Evolutionary conservation across 164 flowering plant species (phyloP).

Genomic region (Amborella trichopoda): DNA sequence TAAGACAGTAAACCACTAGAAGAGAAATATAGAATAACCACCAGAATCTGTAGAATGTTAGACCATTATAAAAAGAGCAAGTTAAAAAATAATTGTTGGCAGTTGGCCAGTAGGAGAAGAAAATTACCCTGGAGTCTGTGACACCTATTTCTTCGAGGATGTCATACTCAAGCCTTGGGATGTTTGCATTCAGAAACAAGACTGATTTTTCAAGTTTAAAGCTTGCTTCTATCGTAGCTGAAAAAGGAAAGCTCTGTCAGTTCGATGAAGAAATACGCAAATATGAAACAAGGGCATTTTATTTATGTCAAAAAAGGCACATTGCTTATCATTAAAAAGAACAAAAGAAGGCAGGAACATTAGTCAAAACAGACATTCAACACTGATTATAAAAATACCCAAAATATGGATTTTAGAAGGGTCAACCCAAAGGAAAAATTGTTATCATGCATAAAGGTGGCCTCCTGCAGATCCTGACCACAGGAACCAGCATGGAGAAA

Average conservation of each 20-base stretch:
- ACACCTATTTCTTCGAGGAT: slow-evolving; percentile 47
- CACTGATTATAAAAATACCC: too few relatives aligned
- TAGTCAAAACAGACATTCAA: too few relatives aligned
- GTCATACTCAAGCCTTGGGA: slow-evolving; percentile 41
- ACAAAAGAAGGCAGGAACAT: too few relatives aligned
- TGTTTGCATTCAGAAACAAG: slow-evolving; percentile 40
- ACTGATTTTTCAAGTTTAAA: slow-evolving; percentile 45
- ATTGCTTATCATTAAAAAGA: too few relatives aligned
- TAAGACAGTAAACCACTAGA: background rate
- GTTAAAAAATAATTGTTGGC: background rate
- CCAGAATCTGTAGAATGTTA: background rate
- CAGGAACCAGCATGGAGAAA: too few relatives aligned
- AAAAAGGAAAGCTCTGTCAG: slow-evolving; percentile 9
- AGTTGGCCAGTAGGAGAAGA: background rate
- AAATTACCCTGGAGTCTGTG: slow-evolving; percentile 26
- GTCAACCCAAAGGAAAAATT: too few relatives aligned
- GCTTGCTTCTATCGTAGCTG: slow-evolving; percentile 78
- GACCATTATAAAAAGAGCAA: background rate
- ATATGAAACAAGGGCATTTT: too few relatives aligned
- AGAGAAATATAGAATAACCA: background rate
- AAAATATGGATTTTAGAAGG: too few relatives aligned
- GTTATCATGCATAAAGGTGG: too few relatives aligned
- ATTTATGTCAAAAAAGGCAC: too few relatives aligned
- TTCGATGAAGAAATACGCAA: too few relatives aligned
- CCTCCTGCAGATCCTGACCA: too few relatives aligned